Evolutionary conservation across 306 rosid genomes (phyloP), one percentile per base, ranked within the genome.

Genomic region (Aeschynomene evenia): DNA sequence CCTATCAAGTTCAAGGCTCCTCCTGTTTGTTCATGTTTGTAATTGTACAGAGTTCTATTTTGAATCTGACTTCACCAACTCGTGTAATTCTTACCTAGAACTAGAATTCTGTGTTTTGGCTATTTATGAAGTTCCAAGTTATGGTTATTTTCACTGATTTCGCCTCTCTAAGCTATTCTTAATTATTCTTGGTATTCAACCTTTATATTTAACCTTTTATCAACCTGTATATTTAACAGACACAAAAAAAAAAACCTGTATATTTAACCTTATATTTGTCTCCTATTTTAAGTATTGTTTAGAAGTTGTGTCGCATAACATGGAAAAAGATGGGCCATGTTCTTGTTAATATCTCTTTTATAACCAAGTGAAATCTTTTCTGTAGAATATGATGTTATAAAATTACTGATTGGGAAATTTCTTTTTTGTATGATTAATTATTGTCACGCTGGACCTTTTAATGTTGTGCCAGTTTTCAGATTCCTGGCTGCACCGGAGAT

Each of bases 1-100:
- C 20, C 23, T 29, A 10, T 40, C 37, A 28, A 49, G 78, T 52
- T 70, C 63, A 60, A 66, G 22, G 66, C 29, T 58, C 22, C 52
- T n/a, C n/a, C 51, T 64, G 21, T 59, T 75, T 33, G n/a, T 60
- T 66, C 72, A 11, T 66, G 70, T 28, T 34, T 46, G 66, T 69
- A 19, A 19, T 69, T 74, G 81, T 78, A 70, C 75, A 74, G 22
- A 40, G 52, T 67, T 69, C 29, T 24, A 61, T 58, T 34, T 74
- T 68, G 43, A 36, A 58, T 36, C 59, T 9, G 61, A 14, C 42
- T 51, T 53, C 43, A 29, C 71, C 6, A 60, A 66, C 39, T 46
- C 19, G 36, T 75, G 54, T 71, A 53, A 15, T 67, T 61, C 65
- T 46, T 53, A 15, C 43, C 62, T 50, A 7, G 21, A 43, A 20